Evolutionary conservation across 495 filamentous ascomycete species (phyloP).

Genomic region (Aspergillus incahuasiensis): DNA sequence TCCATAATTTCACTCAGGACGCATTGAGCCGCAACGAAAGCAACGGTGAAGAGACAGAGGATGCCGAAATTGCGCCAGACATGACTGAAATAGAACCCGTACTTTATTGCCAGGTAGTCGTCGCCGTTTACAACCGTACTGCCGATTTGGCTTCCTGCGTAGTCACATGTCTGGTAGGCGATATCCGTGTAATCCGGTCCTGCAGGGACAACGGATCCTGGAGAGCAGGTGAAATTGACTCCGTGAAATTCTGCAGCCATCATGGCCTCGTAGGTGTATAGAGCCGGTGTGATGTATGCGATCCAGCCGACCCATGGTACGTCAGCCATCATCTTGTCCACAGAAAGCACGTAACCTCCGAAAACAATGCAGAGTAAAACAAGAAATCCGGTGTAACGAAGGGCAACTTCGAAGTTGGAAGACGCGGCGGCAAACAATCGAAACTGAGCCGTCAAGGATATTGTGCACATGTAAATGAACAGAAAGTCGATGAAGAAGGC

Average conservation of each 20-base stretch:
- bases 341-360: constrained; percentile 34
- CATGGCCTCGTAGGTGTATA: constrained; percentile 63
- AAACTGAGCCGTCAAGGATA: constrained; percentile 50
- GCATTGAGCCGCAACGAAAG: constrained; percentile 50
- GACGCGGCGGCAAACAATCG: constrained; percentile 41
- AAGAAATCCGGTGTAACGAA: constrained; percentile 32
- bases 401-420: constrained; percentile 36
- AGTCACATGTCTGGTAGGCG: constrained; percentile 55
- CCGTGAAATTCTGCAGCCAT: constrained; percentile 54
- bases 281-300: constrained; percentile 58
- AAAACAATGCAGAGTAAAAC: constrained; percentile 34
- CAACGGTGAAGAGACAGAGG: constrained; percentile 55
- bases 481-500: constrained; percentile 58
- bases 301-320: constrained; percentile 40
- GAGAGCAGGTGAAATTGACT: constrained; percentile 40
- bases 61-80: constrained; percentile 66
- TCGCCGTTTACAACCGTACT: constrained; percentile 47
- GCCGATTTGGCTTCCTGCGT: constrained; percentile 48
- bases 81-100: constrained; percentile 49
- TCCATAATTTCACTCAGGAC: constrained; percentile 56
- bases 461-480: constrained; percentile 44
- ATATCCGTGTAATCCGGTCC: constrained; percentile 48
- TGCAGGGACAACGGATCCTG: constrained; percentile 53
- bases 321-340: constrained; percentile 33
- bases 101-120: constrained; percentile 49